Evolutionary conservation across 2,329 filamentous ascomycete species (phyloP).

Genomic region (Ophiostoma fasciatum): DNA sequence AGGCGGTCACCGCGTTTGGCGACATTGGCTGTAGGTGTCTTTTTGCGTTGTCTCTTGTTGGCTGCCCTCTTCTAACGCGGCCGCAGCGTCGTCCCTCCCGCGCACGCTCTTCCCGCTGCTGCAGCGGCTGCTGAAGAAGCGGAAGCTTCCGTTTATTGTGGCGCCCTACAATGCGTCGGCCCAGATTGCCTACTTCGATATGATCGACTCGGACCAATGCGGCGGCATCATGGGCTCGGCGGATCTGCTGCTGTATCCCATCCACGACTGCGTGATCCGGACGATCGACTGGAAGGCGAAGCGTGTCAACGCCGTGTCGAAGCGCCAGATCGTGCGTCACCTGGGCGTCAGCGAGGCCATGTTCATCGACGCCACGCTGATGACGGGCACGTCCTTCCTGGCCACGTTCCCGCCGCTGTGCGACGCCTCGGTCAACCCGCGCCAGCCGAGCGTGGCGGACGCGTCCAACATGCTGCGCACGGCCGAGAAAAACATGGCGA

Average conservation of each 20-base stretch:
- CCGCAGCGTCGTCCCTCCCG: slow-evolving; percentile 51
- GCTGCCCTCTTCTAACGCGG: slow-evolving; percentile 17
- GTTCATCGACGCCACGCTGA: slow-evolving; percentile 71
- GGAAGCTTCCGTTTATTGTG: slow-evolving; percentile 60
- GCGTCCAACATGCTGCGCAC: slow-evolving; percentile 66
- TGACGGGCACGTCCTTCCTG: slow-evolving; percentile 70
- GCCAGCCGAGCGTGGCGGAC: slow-evolving; percentile 52
- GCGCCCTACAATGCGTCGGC: slow-evolving; percentile 79
- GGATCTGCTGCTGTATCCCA: slow-evolving; percentile 73
- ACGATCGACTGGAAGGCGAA: slow-evolving; percentile 53
- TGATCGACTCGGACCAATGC: slow-evolving; percentile 49
- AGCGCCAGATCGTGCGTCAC: slow-evolving; percentile 54
- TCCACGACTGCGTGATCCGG: slow-evolving; percentile 58
- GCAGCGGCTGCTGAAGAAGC: slow-evolving; percentile 55
- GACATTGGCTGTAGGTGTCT: slow-evolving; percentile 32
- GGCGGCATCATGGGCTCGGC: slow-evolving; percentile 72
- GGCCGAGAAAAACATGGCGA: slow-evolving; percentile 53
- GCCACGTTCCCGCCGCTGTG: slow-evolving; percentile 65
- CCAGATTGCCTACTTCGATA: slow-evolving; percentile 66
- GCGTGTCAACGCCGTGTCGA: slow-evolving; percentile 47
- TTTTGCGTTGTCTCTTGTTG: not conserved
- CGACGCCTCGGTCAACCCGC: slow-evolving; percentile 36
- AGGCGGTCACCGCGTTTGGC: slow-evolving; percentile 78
- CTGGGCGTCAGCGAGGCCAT: slow-evolving; percentile 53
- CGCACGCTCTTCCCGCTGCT: slow-evolving; percentile 64